These are phyloP conservation scores for Solanum stenotomum DNA, from an alignment of 257 asterid species.

Conservation along the genomic window DNA sequence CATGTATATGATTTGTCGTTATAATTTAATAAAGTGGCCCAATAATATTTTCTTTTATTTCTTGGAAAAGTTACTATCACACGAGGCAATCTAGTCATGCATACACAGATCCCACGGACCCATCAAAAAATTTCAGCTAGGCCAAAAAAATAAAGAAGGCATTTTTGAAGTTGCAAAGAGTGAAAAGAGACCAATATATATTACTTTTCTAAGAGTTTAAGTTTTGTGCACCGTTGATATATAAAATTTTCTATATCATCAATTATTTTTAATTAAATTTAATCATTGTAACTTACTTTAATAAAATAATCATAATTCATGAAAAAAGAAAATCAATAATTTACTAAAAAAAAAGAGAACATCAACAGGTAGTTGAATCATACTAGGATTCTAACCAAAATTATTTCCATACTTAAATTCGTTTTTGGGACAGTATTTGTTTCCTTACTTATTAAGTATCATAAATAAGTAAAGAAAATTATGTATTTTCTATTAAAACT, in stretches of 20 bases:
- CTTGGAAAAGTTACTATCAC: not conserved
- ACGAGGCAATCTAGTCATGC: not conserved
- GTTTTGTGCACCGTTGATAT: too few relatives aligned
- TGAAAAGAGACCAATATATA: not conserved
- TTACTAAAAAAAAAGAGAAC: too few relatives aligned
- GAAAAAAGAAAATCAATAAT: too few relatives aligned
- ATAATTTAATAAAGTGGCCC: not conserved
- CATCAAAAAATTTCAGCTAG: not conserved
- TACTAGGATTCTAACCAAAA: too few relatives aligned
- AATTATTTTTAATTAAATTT: too few relatives aligned
- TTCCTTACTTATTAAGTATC: not conserved
- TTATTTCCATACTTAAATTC: too few relatives aligned
- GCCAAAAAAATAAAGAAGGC: not conserved
- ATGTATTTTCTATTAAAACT: not conserved
- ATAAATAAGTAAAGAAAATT: not conserved
- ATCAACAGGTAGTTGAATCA: too few relatives aligned
- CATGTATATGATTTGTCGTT: not conserved
- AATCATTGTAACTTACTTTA: too few relatives aligned
- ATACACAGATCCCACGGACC: not conserved
- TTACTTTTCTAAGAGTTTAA: too few relatives aligned
- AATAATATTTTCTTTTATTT: not conserved
- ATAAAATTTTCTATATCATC: too few relatives aligned
- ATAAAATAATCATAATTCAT: too few relatives aligned
- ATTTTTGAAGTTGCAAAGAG: not conserved
- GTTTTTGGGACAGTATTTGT: not conserved